Evolutionary conservation across 169 alveolate genomes (phyloP).

Genomic region (Plasmodium sp.): DNA sequence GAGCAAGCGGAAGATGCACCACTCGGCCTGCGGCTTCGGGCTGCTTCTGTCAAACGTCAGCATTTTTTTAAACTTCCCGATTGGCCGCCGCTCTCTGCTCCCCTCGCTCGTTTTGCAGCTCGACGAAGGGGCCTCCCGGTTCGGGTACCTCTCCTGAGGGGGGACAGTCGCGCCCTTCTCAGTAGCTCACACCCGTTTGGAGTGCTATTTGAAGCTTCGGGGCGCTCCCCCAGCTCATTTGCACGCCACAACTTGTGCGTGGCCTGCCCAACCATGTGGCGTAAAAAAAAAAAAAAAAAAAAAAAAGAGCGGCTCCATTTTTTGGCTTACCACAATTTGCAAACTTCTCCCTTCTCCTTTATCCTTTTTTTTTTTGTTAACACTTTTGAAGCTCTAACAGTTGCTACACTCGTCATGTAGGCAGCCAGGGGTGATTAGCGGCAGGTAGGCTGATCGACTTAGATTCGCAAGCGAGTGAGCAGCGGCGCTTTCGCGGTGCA

Average conservation of each 20-base stretch:
- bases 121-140: constrained; percentile 24
- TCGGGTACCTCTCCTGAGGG: constrained; percentile 21
- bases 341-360: neutral
- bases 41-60: constrained; percentile 15
- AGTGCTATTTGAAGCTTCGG: neutral
- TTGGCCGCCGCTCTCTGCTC: neutral
- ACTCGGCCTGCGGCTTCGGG: constrained; percentile 53
- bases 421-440: neutral
- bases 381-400: neutral
- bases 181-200: neutral
- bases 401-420: neutral
- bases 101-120: constrained; percentile 42
- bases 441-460: neutral
- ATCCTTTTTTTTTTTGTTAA: neutral
- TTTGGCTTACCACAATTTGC: neutral
- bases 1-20: constrained; percentile 5
- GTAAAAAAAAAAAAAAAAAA: neutral
- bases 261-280: neutral
- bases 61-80: constrained; percentile 28
- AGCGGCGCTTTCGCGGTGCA: neutral
- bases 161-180: neutral
- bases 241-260: neutral
- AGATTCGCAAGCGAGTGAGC: neutral
- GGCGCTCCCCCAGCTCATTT: neutral
- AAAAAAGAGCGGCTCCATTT: neutral